Conservation (phyloP, 176 grass and related monocot genomes). For the Rhynchospora breviuscula region DNA sequence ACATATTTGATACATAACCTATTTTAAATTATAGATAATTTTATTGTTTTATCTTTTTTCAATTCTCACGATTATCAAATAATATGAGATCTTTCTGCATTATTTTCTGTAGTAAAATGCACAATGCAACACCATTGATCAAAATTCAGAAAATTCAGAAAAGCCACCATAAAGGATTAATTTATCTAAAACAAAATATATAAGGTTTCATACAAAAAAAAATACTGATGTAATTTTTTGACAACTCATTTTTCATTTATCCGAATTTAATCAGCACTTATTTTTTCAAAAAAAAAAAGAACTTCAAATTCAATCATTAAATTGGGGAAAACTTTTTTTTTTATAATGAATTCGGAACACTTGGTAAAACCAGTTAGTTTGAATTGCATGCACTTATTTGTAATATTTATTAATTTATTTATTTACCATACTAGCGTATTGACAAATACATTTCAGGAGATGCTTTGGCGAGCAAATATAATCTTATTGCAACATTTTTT, state of each 20-base stretch:
- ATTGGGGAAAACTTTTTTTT: not conserved
- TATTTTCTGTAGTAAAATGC: not conserved
- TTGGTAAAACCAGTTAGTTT: not conserved
- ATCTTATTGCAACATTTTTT: not conserved
- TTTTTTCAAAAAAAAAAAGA: not conserved
- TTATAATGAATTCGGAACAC: not conserved
- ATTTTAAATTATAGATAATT: too few species aligned
- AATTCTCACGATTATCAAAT: too few species aligned
- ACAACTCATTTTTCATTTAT: not conserved
- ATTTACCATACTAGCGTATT: not conserved
- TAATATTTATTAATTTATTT: too few species aligned
- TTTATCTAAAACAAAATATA: not conserved
- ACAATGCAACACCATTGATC: not conserved
- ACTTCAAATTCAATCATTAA: not conserved
- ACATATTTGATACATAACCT: too few species aligned
- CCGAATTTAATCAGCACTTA: not conserved
- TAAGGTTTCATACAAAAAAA: not conserved
- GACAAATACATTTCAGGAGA: not conserved
- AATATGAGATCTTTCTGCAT: too few species aligned
- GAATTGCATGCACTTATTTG: not conserved
- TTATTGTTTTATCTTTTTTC: not conserved
- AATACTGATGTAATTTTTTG: too few species aligned
- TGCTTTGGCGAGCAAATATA: not conserved
- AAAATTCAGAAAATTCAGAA: not conserved
- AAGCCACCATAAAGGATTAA: not conserved